These are phyloP conservation scores for Ophiostoma novo-ulmi DNA, from an alignment of 2,329 filamentous ascomycete genomes.

Conservation along the genomic window DNA sequence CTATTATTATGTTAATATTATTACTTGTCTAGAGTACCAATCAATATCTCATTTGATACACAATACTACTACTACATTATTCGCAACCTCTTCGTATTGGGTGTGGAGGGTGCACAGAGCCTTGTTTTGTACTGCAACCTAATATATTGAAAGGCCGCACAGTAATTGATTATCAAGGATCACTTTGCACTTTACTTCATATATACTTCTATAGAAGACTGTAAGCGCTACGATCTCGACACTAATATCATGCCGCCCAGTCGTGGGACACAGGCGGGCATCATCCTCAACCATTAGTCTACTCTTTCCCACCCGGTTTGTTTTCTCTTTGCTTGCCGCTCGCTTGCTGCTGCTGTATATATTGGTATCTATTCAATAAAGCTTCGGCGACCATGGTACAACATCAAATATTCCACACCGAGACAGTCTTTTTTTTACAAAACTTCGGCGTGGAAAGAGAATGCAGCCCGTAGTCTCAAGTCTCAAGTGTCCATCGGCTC, in stretches of 20 bases:
- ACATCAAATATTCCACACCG: not conserved
- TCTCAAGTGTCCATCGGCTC: not conserved
- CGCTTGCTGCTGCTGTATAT: not conserved
- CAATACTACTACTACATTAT: not conserved
- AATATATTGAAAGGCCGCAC: not conserved
- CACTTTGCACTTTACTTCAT: no score
- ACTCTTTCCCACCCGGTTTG: not conserved
- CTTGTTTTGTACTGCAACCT: constrained; percentile 1
- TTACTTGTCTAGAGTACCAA: no score
- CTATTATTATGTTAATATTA: no score
- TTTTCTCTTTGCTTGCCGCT: not conserved
- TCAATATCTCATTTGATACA: not conserved
- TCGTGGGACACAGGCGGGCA: not conserved
- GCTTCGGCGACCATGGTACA: no score
- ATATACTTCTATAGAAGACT: not conserved
- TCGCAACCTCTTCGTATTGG: not conserved
- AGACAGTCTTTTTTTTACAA: not conserved
- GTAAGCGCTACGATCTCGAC: not conserved
- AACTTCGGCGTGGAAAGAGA: not conserved
- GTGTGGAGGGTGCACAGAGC: not conserved
- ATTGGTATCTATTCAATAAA: no score
- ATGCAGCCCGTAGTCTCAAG: no score
- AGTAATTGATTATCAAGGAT: not conserved
- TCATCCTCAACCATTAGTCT: not conserved
- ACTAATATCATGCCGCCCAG: not conserved